A percentile compares a stretch with the other conserved stretches of the same genome.
These are phyloP conservation scores for Neofusicoccum kwambonambiense DNA, from an alignment of 2,329 filamentous ascomycete genomes.

Conservation along the genomic window DNA sequence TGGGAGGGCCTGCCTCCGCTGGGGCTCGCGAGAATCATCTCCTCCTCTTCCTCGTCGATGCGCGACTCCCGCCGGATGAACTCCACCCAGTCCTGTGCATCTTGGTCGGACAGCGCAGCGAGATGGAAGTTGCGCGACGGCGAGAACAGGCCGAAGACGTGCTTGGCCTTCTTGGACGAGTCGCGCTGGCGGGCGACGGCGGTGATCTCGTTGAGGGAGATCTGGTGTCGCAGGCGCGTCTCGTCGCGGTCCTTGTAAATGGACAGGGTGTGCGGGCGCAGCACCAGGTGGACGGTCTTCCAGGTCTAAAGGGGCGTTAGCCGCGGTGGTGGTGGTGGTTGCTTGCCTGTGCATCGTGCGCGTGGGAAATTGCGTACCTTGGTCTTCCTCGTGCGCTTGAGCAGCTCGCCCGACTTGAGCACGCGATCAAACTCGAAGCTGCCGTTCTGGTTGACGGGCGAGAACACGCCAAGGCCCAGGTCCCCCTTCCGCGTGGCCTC, in stretches of 20 bases:
- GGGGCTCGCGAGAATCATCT: slow-evolving; percentile 72
- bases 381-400: slow-evolving; percentile 89
- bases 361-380: slow-evolving; percentile 59
- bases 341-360: background rate
- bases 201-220: slow-evolving; percentile 85
- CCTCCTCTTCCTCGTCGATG: slow-evolving; percentile 85
- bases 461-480: slow-evolving; percentile 58
- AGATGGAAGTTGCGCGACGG: slow-evolving; percentile 90
- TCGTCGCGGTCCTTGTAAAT: slow-evolving; percentile 93
- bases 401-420: slow-evolving; percentile 81
- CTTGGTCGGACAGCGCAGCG: slow-evolving; percentile 68
- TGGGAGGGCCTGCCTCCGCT: slow-evolving; percentile 38
- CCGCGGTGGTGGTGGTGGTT: background rate
- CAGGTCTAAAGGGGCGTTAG: slow-evolving; percentile 63
- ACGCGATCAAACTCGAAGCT: slow-evolving; percentile 96
- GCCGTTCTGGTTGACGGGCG: slow-evolving; percentile 89
- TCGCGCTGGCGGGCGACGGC: slow-evolving; percentile 87
- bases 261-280: slow-evolving; percentile 85
- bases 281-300: slow-evolving; percentile 85
- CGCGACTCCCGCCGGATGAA: slow-evolving; percentile 75
- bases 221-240: slow-evolving; percentile 82
- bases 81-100: slow-evolving; percentile 84
- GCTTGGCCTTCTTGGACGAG: slow-evolving; percentile 78
- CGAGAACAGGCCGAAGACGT: slow-evolving; percentile 91
- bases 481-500: slow-evolving; percentile 23